These are phyloP conservation scores for Daldinia eschscholtzii DNA, from an alignment of 2,329 filamentous ascomycete species.

Conservation along the genomic window DNA sequence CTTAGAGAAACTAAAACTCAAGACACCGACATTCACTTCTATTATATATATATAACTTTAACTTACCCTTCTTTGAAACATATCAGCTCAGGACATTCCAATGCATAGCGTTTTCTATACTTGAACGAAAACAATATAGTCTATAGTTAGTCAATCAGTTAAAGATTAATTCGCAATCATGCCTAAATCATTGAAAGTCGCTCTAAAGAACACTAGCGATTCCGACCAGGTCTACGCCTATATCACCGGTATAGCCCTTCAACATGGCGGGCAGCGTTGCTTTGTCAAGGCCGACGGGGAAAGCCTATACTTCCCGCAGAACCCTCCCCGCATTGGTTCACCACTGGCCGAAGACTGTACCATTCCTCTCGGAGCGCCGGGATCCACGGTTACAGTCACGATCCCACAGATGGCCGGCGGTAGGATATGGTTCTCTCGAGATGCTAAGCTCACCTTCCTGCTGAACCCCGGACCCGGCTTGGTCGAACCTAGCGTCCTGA, in stretches of 20 bases:
- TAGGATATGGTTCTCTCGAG: slow-evolving; percentile 73
- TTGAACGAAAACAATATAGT: background rate
- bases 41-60: background rate
- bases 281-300: slow-evolving; percentile 61
- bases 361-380: slow-evolving; percentile 69
- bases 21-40: background rate
- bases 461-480: slow-evolving; percentile 75
- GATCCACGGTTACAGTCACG: slow-evolving; percentile 64
- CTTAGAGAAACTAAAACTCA: background rate
- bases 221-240: slow-evolving; percentile 71
- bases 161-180: slow-evolving; percentile 45
- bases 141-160: background rate
- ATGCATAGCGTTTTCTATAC: background rate
- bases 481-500: slow-evolving; percentile 76
- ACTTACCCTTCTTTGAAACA: background rate
- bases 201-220: slow-evolving; percentile 67
- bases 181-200: slow-evolving; percentile 64
- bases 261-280: slow-evolving; percentile 56
- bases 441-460: slow-evolving; percentile 67
- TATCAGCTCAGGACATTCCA: background rate
- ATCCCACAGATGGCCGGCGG: slow-evolving; percentile 75
- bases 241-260: slow-evolving; percentile 72
- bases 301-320: slow-evolving; percentile 67
- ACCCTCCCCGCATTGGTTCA: slow-evolving; percentile 62
- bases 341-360: slow-evolving; percentile 68